Conservation (phyloP, 768 basidiomycete species). For the Lenzites betulinus region DNA sequence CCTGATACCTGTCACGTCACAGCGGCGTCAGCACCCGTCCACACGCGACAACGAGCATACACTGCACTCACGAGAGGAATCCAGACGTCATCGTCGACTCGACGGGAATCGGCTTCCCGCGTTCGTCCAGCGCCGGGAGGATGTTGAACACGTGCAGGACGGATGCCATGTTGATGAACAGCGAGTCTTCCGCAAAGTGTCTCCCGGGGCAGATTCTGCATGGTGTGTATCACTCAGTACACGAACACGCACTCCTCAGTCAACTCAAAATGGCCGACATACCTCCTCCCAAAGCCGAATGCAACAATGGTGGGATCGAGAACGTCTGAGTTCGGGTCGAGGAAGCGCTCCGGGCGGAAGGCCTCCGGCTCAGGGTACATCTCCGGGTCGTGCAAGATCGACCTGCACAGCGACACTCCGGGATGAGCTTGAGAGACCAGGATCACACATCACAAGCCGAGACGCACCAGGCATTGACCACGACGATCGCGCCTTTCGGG, state of each 20-base stretch:
- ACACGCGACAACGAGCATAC: background rate
- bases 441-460: too few relatives aligned
- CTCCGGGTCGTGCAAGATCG: constrained; percentile 50
- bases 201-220: constrained; percentile 23
- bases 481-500: constrained; percentile 32
- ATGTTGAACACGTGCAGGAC: constrained; percentile 21
- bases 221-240: too few relatives aligned
- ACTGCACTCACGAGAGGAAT: constrained; percentile 9
- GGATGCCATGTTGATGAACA: constrained; percentile 20
- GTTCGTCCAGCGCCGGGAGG: constrained; percentile 1
- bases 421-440: too few relatives aligned
- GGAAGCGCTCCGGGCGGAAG: constrained; percentile 54
- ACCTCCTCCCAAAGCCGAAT: constrained; percentile 34
- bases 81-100: constrained; percentile 2
- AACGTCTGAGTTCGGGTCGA: constrained; percentile 8
- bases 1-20: background rate
- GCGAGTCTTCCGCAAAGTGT: constrained; percentile 10
- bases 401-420: constrained; percentile 34
- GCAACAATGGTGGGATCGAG: constrained; percentile 14
- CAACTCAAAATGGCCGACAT: background rate
- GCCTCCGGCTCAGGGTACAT: constrained; percentile 46
- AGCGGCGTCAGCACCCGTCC: too few relatives aligned
- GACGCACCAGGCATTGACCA: constrained; percentile 21
- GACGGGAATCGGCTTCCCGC: constrained; percentile 11
- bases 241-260: too few relatives aligned